A percentile compares a stretch with the other conserved stretches of the same genome.
Conservation (phyloP, 169 alveolate species). For the Eimeria maxima region DNA sequence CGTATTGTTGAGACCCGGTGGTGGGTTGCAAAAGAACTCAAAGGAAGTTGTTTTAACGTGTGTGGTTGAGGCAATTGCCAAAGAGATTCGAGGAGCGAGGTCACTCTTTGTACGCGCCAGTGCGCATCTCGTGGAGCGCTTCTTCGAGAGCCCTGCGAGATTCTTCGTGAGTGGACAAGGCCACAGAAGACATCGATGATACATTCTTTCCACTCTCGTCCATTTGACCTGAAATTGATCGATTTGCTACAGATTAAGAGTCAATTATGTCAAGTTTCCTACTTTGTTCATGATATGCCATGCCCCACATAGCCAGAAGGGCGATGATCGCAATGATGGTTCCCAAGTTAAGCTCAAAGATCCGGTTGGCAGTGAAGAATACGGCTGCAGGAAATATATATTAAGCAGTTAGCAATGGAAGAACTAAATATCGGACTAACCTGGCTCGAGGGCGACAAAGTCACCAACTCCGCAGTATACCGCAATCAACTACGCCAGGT, state of each 20-base stretch:
- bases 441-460: constrained; percentile 77
- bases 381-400: constrained; percentile 9
- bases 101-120: constrained; percentile 31
- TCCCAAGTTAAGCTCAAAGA: constrained; percentile 70
- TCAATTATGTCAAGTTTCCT: not conserved
- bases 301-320: constrained; percentile 57
- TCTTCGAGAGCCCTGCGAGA: constrained; percentile 76
- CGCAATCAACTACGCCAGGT: constrained; percentile 33
- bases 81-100: not conserved
- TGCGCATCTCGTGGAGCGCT: constrained; percentile 68
- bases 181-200: constrained; percentile 64
- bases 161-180: constrained; percentile 65
- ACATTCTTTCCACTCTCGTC: constrained; percentile 72
- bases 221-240: constrained; percentile 34
- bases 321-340: constrained; percentile 13
- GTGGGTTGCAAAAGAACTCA: no score
- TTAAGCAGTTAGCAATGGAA: not conserved
- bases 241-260: not conserved
- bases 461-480: constrained; percentile 61
- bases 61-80: constrained; percentile 27
- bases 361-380: constrained; percentile 53
- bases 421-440: not conserved
- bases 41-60: not conserved
- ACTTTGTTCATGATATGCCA: constrained; percentile 68
- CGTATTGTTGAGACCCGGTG: not conserved